phyloP scores from a whole-genome alignment of 2,329 filamentous ascomycete genomes.

The Cladosporium phlei region DNA sequence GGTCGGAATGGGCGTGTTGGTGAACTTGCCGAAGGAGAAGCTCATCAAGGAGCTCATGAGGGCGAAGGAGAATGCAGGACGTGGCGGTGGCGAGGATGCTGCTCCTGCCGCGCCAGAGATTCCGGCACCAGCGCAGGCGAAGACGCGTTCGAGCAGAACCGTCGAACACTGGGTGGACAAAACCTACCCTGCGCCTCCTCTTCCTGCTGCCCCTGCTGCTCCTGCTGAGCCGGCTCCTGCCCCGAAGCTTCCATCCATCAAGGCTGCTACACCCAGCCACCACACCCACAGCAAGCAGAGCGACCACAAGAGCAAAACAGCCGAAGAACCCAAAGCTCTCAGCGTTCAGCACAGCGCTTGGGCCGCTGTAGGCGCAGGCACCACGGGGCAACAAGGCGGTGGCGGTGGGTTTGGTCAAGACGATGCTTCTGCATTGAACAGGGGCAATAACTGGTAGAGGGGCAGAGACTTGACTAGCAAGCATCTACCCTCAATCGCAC shows the following conservation, averaged over 20 bases:
- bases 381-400: too few relatives aligned
- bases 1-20: conserved; percentile 7
- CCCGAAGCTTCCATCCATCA: neutral
- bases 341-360: neutral
- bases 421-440: too few relatives aligned
- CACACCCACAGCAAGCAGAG: too few relatives aligned
- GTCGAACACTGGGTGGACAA: too few relatives aligned
- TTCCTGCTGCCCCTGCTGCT: neutral
- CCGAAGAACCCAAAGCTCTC: neutral
- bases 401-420: too few relatives aligned
- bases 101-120: neutral
- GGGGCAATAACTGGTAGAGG: too few relatives aligned
- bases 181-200: too few relatives aligned
- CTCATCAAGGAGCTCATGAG: conserved; percentile 19
- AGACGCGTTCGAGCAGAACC: too few relatives aligned
- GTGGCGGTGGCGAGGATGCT: neutral
- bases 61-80: neutral
- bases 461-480: too few relatives aligned
- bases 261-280: too few relatives aligned
- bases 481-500: too few relatives aligned
- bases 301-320: too few relatives aligned
- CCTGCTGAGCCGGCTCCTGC: neutral
- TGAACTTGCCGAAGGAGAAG: conserved; percentile 23
- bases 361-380: neutral
- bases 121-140: neutral